These are phyloP conservation scores for Verticillium nonalfalfae DNA, from an alignment of 2,329 filamentous ascomycete genomes.

Conservation along the genomic window DNA sequence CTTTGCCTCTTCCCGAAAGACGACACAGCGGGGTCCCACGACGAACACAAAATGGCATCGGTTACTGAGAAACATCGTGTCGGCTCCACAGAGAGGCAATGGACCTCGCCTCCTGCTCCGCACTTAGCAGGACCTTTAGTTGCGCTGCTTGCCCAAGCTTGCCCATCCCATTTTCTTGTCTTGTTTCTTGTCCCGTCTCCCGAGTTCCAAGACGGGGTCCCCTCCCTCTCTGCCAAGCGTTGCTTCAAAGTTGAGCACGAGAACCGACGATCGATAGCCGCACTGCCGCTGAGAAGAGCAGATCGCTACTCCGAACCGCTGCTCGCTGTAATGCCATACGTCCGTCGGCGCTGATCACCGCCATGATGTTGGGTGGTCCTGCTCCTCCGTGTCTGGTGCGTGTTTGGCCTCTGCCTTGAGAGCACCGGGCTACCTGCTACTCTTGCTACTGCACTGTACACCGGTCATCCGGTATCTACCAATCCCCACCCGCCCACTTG, in stretches of 20 bases:
- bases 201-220: background rate
- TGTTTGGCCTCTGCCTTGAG: no score
- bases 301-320: background rate
- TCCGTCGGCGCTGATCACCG: background rate
- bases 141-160: no score
- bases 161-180: no score
- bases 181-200: background rate
- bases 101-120: no score
- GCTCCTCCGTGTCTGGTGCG: background rate
- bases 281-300: background rate
- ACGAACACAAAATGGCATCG: background rate
- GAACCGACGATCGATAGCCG: background rate
- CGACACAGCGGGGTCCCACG: background rate
- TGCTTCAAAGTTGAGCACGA: background rate
- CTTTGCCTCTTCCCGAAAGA: no score
- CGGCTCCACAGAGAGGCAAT: background rate
- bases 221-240: no score
- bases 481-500: background rate
- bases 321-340: background rate
- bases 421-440: background rate
- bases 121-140: no score
- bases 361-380: background rate
- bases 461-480: background rate
- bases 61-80: background rate
- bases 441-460: background rate